Conservation (phyloP, 2,329 filamentous ascomycete species). For the Pochonia chlamydosporia region DNA sequence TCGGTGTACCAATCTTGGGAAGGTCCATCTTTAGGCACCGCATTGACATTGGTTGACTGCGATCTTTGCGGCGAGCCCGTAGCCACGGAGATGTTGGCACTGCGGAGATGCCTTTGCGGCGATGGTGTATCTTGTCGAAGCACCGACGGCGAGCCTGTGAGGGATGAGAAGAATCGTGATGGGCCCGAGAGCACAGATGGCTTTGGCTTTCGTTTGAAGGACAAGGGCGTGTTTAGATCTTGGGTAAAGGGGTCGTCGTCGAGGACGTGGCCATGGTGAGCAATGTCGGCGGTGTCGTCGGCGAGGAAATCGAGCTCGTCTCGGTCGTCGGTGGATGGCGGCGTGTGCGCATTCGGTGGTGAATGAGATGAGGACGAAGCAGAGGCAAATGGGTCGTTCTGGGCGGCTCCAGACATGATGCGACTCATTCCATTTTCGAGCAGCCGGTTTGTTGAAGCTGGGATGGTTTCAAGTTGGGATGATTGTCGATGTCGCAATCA, state of each 20-base stretch:
- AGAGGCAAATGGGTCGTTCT: slow-evolving; percentile 27
- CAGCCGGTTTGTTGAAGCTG: not conserved
- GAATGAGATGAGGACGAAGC: slow-evolving; percentile 29
- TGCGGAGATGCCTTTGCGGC: not conserved
- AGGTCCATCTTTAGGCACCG: slow-evolving; percentile 38
- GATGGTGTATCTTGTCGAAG: not conserved
- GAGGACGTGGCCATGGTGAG: slow-evolving; percentile 33
- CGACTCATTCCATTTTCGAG: slow-evolving; percentile 30
- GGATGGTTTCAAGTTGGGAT: not conserved
- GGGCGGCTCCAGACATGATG: slow-evolving; percentile 35
- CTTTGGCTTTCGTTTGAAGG: slow-evolving; percentile 67
- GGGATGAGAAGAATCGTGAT: slow-evolving; percentile 41
- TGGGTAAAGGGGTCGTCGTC: slow-evolving; percentile 51
- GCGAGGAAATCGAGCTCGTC: slow-evolving; percentile 43
- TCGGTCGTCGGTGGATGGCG: slow-evolving; percentile 28
- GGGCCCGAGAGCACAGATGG: slow-evolving; percentile 40
- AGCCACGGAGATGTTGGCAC: slow-evolving; percentile 5
- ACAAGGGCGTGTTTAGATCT: slow-evolving; percentile 47
- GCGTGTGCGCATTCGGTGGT: slow-evolving; percentile 17
- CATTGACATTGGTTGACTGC: slow-evolving; percentile 11
- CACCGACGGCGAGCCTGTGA: slow-evolving; percentile 28
- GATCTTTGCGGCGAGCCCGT: slow-evolving; percentile 11
- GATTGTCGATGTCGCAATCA: not conserved
- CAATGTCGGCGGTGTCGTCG: slow-evolving; percentile 27
- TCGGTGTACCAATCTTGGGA: slow-evolving; percentile 81